Percentiles rank a stretch among this genome's conserved stretches.
Evolutionary conservation across 108 stramenopile species (phyloP).

Genomic region (Schizochytrium sp.): DNA sequence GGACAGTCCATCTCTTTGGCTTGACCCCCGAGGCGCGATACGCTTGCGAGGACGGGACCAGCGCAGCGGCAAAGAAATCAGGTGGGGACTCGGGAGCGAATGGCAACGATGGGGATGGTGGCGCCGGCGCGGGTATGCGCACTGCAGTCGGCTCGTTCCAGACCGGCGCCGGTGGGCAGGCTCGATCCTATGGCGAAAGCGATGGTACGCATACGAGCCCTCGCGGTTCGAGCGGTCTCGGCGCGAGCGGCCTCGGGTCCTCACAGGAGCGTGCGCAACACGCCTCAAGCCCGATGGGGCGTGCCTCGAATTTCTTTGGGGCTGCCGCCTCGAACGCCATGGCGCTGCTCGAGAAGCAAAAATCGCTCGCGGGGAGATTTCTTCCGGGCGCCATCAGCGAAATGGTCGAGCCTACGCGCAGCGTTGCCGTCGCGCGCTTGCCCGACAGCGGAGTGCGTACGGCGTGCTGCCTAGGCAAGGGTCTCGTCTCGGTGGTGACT

Average conservation of each 20-base stretch:
- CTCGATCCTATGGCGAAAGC: too few relatives aligned
- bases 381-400: constrained; percentile 1
- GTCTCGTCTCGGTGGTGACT: neutral
- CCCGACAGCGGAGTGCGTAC: neutral
- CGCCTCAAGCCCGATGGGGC: neutral
- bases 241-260: neutral
- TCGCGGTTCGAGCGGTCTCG: neutral
- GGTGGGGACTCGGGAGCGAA: too few relatives aligned
- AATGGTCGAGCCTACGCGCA: neutral
- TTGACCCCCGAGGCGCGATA: neutral
- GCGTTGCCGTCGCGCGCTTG: neutral
- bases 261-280: neutral
- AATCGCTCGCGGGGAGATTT: neutral
- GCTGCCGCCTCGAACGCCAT: neutral
- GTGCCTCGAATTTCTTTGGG: neutral
- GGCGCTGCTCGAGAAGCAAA: neutral
- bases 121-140: too few relatives aligned
- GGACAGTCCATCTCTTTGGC: constrained; percentile 46
- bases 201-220: too few relatives aligned
- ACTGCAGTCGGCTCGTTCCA: too few relatives aligned
- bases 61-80: neutral
- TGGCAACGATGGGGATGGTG: too few relatives aligned
- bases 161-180: too few relatives aligned
- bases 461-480: neutral
- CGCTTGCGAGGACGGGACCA: neutral